A percentile compares a stretch with the other conserved stretches of the same genome.
phyloP scores from a whole-genome alignment of 2,329 filamentous ascomycete genomes.

The Onygenales sp. region DNA sequence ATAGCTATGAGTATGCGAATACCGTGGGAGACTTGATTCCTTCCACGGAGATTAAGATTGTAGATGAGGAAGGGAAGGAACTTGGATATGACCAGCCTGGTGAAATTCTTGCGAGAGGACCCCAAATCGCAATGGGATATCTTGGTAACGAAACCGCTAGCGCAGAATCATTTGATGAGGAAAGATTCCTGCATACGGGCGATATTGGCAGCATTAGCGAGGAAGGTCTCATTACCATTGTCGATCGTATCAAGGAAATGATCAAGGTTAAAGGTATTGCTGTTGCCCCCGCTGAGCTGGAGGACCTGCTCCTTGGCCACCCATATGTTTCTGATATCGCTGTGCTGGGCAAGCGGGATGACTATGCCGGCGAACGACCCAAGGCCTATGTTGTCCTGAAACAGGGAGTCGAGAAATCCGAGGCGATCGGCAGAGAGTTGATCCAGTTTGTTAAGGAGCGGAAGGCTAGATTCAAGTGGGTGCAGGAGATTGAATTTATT shows the following conservation, averaged over 20 bases:
- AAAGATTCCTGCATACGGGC: conserved; percentile 48
- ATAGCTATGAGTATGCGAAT: conserved; percentile 35
- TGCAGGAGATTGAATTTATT: conserved; percentile 3
- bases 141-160: conserved; percentile 43
- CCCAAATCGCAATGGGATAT: conserved; percentile 45
- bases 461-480: conserved; percentile 4
- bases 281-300: conserved; percentile 42
- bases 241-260: conserved; percentile 44
- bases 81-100: conserved; percentile 39
- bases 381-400: conserved; percentile 3
- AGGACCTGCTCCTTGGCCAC: conserved; percentile 39
- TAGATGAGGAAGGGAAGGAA: conserved; percentile 48
- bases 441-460: conserved; percentile 1
- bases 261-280: conserved; percentile 50
- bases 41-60: conserved; percentile 40
- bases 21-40: conserved; percentile 41
- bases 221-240: conserved; percentile 29
- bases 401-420: neutral
- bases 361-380: conserved; percentile 3
- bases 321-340: conserved; percentile 41
- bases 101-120: conserved; percentile 45
- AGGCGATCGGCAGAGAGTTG: neutral
- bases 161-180: conserved; percentile 37
- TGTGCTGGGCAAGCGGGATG: conserved; percentile 34
- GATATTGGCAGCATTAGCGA: conserved; percentile 42